Percentiles rank a stretch among this genome's conserved stretches.
phyloP scores from a whole-genome alignment of 139 green algal genomes.

The Coelastrella sp. region DNA sequence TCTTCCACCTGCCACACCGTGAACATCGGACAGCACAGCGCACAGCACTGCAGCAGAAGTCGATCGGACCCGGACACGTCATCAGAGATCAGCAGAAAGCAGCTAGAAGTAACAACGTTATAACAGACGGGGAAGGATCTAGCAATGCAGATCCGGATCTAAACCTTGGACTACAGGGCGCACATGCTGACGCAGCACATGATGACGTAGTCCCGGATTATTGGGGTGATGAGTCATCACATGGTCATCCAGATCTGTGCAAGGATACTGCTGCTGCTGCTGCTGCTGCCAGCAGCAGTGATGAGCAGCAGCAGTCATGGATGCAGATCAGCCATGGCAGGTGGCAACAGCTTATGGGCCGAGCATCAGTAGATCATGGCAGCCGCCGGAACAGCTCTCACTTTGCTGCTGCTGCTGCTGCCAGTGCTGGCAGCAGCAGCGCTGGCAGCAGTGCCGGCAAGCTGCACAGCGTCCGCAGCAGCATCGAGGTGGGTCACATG shows the following conservation, averaged over 20 bases:
- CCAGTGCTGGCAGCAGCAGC: too few species aligned
- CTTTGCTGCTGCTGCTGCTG: neutral
- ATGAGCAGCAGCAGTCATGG: neutral
- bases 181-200: neutral
- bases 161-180: neutral
- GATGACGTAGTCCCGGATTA: neutral
- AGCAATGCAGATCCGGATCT: too few species aligned
- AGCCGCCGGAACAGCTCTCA: neutral
- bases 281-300: neutral
- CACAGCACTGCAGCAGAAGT: neutral
- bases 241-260: neutral
- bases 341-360: neutral
- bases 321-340: neutral
- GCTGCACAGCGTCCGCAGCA: neutral
- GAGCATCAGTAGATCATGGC: too few species aligned
- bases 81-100: neutral
- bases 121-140: too few species aligned
- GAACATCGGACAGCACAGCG: neutral
- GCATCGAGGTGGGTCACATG: too few species aligned
- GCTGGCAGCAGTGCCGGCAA: neutral
- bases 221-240: neutral
- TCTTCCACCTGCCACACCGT: constrained; percentile 3
- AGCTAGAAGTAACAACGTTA: too few species aligned
- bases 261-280: neutral
- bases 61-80: neutral